Percentiles rank a stretch among this genome's conserved stretches.
phyloP scores from a whole-genome alignment of 306 rosid species.

The Prunus mongolica region DNA sequence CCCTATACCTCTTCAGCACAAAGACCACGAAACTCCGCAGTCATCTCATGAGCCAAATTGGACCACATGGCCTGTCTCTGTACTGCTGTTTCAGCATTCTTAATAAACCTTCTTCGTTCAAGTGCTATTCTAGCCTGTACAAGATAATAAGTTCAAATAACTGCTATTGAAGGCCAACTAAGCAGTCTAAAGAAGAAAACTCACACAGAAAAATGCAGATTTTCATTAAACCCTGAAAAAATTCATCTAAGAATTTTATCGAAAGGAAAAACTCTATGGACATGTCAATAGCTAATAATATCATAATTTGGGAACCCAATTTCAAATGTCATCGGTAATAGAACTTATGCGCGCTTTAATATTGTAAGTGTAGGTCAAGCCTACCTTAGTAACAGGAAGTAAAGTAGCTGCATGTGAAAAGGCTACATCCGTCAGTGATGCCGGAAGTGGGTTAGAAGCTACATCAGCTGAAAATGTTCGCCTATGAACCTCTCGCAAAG shows the following conservation, averaged over 20 bases:
- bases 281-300: too few relatives aligned
- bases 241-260: neutral
- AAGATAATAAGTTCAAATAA: conserved; percentile 28
- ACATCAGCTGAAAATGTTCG: conserved; percentile 83
- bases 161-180: conserved; percentile 19
- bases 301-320: neutral
- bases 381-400: conserved; percentile 97
- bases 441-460: conserved; percentile 85
- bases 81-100: conserved; percentile 92
- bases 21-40: conserved; percentile 95
- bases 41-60: conserved; percentile 96
- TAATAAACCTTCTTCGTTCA: conserved; percentile 87
- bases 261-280: neutral
- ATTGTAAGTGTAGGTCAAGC: neutral
- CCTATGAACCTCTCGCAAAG: conserved; percentile 94
- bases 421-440: conserved; percentile 92
- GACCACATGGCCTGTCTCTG: conserved; percentile 99
- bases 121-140: conserved; percentile 95
- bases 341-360: conserved; percentile 6
- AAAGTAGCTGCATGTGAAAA: conserved; percentile 98
- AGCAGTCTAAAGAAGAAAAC: neutral
- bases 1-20: conserved; percentile 95
- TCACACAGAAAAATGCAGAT: neutral
- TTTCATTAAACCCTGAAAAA: neutral
- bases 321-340: neutral